Evolutionary conservation across 1,139 yeast species (phyloP).

Genomic region (Scheffersomyces illinoinensis): DNA sequence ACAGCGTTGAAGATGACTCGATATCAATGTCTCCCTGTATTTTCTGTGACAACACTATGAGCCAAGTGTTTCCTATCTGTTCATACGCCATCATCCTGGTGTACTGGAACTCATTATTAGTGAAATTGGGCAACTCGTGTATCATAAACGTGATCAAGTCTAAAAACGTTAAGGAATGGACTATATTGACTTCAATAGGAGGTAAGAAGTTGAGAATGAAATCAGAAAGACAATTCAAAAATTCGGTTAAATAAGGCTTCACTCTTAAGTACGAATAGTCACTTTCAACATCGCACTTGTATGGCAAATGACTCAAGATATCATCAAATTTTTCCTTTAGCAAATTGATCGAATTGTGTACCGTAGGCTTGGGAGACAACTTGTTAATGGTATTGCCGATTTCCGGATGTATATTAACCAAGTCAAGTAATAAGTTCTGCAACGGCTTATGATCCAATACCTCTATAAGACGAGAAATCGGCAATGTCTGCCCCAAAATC

Average conservation of each 20-base stretch:
- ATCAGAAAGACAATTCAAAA: slow-evolving; percentile 76
- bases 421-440: slow-evolving; percentile 50
- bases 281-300: slow-evolving; percentile 67
- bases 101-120: slow-evolving; percentile 70
- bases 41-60: slow-evolving; percentile 53
- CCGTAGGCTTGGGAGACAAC: slow-evolving; percentile 61
- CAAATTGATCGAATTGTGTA: slow-evolving; percentile 51
- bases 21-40: slow-evolving; percentile 10
- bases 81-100: slow-evolving; percentile 74
- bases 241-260: slow-evolving; percentile 71
- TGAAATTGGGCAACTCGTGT: slow-evolving; percentile 71
- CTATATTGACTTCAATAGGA: slow-evolving; percentile 62
- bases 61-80: slow-evolving; percentile 78
- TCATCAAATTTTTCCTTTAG: slow-evolving; percentile 48
- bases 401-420: slow-evolving; percentile 65
- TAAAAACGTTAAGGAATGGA: slow-evolving; percentile 64
- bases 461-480: slow-evolving; percentile 64
- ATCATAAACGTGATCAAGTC: slow-evolving; percentile 66
- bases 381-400: slow-evolving; percentile 51
- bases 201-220: slow-evolving; percentile 79
- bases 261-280: slow-evolving; percentile 91
- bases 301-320: slow-evolving; percentile 61
- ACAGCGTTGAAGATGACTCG: slow-evolving; percentile 5
- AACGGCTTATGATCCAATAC: slow-evolving; percentile 60
- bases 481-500: slow-evolving; percentile 53